phyloP scores from a whole-genome alignment of 129 eudicot species.

The Tagetes patula region DNA sequence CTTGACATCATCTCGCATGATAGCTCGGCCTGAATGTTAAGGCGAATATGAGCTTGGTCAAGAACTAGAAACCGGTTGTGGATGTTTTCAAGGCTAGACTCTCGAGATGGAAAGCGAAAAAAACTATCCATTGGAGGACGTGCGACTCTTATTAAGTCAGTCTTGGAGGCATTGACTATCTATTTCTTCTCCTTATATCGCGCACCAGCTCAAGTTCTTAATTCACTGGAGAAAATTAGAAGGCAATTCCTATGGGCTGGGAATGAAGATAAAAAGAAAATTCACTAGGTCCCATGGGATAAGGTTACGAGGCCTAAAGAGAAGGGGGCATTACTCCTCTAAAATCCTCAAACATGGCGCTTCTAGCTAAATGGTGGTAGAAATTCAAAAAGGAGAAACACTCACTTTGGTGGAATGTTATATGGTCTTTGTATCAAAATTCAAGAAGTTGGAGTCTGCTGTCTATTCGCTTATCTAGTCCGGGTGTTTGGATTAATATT shows the following conservation, averaged over 20 bases:
- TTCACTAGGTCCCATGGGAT: background rate
- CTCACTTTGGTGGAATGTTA: background rate
- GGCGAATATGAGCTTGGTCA: background rate
- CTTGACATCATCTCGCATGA: no score
- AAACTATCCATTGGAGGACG: background rate
- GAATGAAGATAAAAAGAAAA: background rate
- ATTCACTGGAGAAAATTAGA: no score
- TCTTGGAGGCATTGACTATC: background rate
- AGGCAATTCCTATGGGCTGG: background rate
- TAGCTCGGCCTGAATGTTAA: no score
- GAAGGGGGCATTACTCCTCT: background rate
- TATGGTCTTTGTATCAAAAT: background rate
- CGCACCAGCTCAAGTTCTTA: background rate
- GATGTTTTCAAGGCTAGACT: background rate
- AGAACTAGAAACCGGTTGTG: background rate
- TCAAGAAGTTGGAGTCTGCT: background rate
- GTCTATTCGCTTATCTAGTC: background rate
- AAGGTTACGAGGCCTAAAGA: background rate
- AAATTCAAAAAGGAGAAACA: background rate
- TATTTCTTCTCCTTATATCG: background rate
- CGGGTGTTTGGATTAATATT: background rate
- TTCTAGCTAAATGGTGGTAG: background rate
- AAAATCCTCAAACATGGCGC: background rate
- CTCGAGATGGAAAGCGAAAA: background rate
- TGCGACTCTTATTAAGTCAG: background rate